Conservation (phyloP, 345 rosid genomes). For the Populus deltoides region DNA sequence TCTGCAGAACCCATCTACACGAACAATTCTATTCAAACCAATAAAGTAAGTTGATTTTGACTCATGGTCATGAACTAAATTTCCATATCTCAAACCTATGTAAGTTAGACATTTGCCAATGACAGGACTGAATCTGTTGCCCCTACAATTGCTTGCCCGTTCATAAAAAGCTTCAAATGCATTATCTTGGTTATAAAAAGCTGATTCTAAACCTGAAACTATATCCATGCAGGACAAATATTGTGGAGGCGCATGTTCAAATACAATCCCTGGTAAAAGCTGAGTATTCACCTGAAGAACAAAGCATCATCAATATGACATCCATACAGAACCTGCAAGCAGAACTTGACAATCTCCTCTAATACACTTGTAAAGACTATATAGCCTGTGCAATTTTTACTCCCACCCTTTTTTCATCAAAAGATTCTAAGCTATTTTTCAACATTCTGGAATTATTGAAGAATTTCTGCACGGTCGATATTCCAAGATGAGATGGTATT, state of each 20-base stretch:
- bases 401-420: not conserved
- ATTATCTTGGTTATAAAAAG: not conserved
- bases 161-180: not conserved
- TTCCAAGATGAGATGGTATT: no score
- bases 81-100: not conserved
- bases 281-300: conserved; percentile 78
- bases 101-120: not conserved
- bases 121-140: no score
- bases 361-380: conserved; percentile 4
- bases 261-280: conserved; percentile 61
- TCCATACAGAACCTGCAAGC: conserved; percentile 61
- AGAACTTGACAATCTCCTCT: conserved; percentile 69
- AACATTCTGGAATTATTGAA: not conserved
- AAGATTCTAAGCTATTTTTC: not conserved
- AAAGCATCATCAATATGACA: conserved; percentile 59
- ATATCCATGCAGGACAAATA: conserved; percentile 68
- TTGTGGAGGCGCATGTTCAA: conserved; percentile 89
- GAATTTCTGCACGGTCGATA: no score
- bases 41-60: conserved; percentile 58
- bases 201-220: not conserved
- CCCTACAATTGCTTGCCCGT: not conserved
- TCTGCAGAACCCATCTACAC: conserved; percentile 77
- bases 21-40: conserved; percentile 88
- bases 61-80: not conserved
- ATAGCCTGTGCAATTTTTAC: not conserved